Percentiles rank a stretch among this genome's conserved stretches.
These are phyloP conservation scores for Tetrahymena thermophila DNA, from an alignment of 73 alveolate genomes.

Conservation along the genomic window DNA sequence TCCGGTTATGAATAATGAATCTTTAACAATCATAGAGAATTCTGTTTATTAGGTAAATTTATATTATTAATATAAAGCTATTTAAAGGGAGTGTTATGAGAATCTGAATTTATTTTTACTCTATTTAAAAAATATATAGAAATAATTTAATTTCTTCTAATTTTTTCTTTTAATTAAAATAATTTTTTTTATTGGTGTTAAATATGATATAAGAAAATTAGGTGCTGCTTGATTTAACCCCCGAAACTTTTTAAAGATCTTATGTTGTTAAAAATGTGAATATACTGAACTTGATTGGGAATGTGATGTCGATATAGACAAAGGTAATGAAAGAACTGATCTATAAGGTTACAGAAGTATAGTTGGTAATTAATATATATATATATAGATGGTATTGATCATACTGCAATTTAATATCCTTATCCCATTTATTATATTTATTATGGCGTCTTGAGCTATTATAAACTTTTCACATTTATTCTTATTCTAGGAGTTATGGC, in stretches of 20 bases:
- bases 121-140: too few species aligned
- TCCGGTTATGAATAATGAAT: constrained; percentile 91
- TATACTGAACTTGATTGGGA: constrained; percentile 87
- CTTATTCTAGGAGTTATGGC: neutral
- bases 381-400: constrained; percentile 77
- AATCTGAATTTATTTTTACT: too few species aligned
- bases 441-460: neutral
- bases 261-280: constrained; percentile 54
- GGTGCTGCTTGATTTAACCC: constrained; percentile 76
- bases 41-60: neutral
- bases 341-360: constrained; percentile 79
- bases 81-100: too few species aligned
- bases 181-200: constrained; percentile 13
- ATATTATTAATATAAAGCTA: too few species aligned
- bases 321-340: constrained; percentile 29
- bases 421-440: too few species aligned
- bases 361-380: constrained; percentile 86
- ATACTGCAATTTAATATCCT: constrained; percentile 43
- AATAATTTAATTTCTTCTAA: too few species aligned
- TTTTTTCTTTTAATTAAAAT: too few species aligned
- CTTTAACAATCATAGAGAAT: constrained; percentile 47
- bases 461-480: neutral
- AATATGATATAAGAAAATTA: constrained; percentile 79
- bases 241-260: constrained; percentile 65
- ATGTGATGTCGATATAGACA: constrained; percentile 68